A percentile compares a stretch with the other conserved stretches of the same genome.
Conservation (phyloP, 108 stramenopile species). For the Fragilaria radians region DNA sequence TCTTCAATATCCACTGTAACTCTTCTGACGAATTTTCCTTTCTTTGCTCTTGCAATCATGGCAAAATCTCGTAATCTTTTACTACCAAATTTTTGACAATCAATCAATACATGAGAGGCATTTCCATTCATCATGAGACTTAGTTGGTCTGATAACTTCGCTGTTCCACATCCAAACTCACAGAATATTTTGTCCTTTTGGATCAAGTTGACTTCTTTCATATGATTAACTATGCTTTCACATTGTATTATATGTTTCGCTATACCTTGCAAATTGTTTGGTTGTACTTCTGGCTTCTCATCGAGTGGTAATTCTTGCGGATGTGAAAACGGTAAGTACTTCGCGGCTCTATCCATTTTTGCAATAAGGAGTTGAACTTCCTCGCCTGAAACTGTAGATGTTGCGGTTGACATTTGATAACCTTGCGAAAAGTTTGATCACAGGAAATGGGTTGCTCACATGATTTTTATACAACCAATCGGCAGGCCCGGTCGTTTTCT, state of each 20-base stretch:
- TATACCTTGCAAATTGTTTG: background rate
- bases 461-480: too few relatives aligned
- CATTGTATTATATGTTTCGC: constrained; percentile 20
- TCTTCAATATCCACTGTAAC: background rate
- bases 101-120: constrained; percentile 13
- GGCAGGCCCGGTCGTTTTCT: too few relatives aligned
- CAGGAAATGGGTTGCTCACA: too few relatives aligned
- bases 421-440: too few relatives aligned
- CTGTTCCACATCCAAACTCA: constrained; percentile 20
- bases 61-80: constrained; percentile 13
- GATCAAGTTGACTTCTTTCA: constrained; percentile 13
- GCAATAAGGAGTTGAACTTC: constrained; percentile 14
- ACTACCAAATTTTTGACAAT: constrained; percentile 18
- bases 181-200: background rate
- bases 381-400: too few relatives aligned
- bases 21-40: background rate
- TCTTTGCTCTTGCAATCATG: constrained; percentile 3
- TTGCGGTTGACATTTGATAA: too few relatives aligned
- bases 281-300: background rate
- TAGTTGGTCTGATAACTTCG: constrained; percentile 14
- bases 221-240: constrained; percentile 14
- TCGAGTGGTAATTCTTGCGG: background rate
- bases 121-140: constrained; percentile 2
- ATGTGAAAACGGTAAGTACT: constrained; percentile 6
- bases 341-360: constrained; percentile 12